Base-by-base conservation (phyloP, 1,284 basidiomycete species). In the Leccinum fallax region DNA sequence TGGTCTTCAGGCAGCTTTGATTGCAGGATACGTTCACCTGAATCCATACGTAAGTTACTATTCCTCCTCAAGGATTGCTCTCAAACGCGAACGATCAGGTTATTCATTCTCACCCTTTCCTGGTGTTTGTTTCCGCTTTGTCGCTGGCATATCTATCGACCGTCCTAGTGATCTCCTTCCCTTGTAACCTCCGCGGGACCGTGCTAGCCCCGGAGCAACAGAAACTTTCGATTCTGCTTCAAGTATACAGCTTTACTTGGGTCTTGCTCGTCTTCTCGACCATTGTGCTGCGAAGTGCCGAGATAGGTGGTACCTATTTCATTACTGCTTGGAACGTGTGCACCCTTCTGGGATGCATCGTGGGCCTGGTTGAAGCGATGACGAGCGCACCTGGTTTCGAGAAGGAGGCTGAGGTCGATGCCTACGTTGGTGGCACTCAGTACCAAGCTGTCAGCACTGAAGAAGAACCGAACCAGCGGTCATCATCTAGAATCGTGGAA, bases 41-140 rank as follows among this genome's bases (percentile, higher is more conserved):
- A 92, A 90, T 71, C 85, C 88, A 51, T 86, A 85, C 64, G 90
- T 91, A 69, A 65, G 89, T 76, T 59, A 5, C 8, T 3, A 13
- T 19, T 30, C 38, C 10, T 7, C 36, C 9, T 54, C 28, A 52
- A 5, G 58, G 21, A 53, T 43, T 28, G 9, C 40, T 26, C 1
- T 51, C 57, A 60, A 21, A 75, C n/a, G 6, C 21, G 46, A 21
- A 40, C 53, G 1, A 52, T n/a, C 63, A 91, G 90, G 80, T 86
- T 53, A 74, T 86, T 10, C 86, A 92, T 69, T 83, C 87, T 0
- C 79, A 78, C 8, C 81, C 83, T 6, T 81, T 83, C 61, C 66
- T 82, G 16, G 83, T 88, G 28, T 71, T 87, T 19, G 66, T 79
- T 32, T 83, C 86, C 0, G 76, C 78, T 49, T 68, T 84, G 43